Conservation (phyloP, 176 grass and related monocot genomes). For the Raddia distichophylla region DNA sequence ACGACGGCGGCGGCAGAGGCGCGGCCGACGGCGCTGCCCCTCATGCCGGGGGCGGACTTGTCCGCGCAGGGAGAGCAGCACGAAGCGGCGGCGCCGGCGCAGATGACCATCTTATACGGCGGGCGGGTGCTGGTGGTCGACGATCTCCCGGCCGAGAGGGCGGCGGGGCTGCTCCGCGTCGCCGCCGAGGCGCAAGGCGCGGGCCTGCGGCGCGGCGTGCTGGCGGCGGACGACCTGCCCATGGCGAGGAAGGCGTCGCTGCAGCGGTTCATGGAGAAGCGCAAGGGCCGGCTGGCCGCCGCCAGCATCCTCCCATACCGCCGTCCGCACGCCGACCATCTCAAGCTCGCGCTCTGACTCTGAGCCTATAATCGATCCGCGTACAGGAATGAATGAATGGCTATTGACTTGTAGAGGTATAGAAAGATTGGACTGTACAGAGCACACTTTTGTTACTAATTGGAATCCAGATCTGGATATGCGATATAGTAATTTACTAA, state of each 20-base stretch:
- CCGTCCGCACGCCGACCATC: conserved; percentile 3
- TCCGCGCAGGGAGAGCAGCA: background rate
- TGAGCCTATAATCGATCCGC: background rate
- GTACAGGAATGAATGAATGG: no score
- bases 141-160: background rate
- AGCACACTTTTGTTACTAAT: background rate
- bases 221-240: conserved; percentile 47
- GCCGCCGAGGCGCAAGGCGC: conserved; percentile 1
- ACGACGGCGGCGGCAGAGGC: background rate
- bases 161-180: conserved; percentile 44
- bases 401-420: background rate
- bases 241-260: conserved; percentile 68
- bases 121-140: conserved; percentile 34
- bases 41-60: conserved; percentile 37
- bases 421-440: background rate
- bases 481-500: no score
- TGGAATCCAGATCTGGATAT: background rate
- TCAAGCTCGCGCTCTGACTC: conserved; percentile 20
- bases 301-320: conserved; percentile 22
- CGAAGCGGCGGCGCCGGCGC: background rate
- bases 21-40: background rate
- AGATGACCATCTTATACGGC: conserved; percentile 69
- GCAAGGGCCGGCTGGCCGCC: conserved; percentile 43
- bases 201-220: background rate
- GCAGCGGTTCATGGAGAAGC: conserved; percentile 72